A percentile compares a stretch with the other conserved stretches of the same genome.
Evolutionary conservation across 176 grass and related monocot species (phyloP).

Genomic region (Aegilops umbellulata): DNA sequence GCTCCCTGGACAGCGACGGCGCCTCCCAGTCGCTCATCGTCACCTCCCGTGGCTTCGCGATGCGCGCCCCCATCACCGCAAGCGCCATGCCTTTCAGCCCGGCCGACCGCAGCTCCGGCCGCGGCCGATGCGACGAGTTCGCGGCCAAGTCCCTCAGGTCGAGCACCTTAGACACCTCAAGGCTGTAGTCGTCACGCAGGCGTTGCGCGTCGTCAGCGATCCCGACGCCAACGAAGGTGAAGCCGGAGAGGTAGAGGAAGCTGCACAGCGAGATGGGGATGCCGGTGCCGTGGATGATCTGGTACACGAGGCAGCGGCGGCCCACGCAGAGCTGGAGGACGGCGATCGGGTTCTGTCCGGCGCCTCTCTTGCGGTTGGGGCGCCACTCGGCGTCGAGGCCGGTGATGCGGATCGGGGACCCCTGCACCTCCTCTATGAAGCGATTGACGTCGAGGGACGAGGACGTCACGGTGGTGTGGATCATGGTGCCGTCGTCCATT

Average conservation of each 20-base stretch:
- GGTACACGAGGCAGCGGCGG: slow-evolving; percentile 55
- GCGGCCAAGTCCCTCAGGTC: slow-evolving; percentile 29
- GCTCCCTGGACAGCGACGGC: background rate
- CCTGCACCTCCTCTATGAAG: no score
- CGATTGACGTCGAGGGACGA: no score
- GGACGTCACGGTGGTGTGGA: no score
- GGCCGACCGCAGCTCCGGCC: background rate
- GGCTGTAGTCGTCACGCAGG: slow-evolving; percentile 11
- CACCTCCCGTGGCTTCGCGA: slow-evolving; percentile 28
- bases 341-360: no score
- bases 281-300: slow-evolving; percentile 22
- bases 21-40: slow-evolving; percentile 42
- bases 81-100: slow-evolving; percentile 38
- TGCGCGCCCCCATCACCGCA: slow-evolving; percentile 23
- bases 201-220: slow-evolving; percentile 18
- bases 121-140: background rate
- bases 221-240: slow-evolving; percentile 50
- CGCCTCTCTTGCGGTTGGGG: no score
- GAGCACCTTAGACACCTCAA: background rate
- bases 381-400: no score
- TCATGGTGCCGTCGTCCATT: no score
- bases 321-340: slow-evolving; percentile 67
- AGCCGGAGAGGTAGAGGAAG: slow-evolving; percentile 38
- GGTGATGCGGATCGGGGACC: no score
- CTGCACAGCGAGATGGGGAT: background rate